Evolutionary conservation across 129 eudicot species (phyloP).

Genomic region (Artemisia annua): DNA sequence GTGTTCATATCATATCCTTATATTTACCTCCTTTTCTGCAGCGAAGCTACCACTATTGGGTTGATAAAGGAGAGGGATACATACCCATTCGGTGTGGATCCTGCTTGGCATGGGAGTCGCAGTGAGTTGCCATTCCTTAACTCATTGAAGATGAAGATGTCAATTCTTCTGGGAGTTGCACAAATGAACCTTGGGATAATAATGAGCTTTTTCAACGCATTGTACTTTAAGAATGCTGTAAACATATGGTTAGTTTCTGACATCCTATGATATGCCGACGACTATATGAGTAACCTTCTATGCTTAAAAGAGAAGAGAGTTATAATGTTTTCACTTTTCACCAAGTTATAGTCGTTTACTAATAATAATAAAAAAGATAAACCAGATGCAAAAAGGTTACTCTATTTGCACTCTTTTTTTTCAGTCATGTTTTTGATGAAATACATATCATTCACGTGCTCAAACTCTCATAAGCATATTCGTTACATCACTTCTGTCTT

Average conservation of each 20-base stretch:
- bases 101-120: constrained; percentile 91
- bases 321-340: neutral
- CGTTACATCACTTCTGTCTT: neutral
- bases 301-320: neutral
- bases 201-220: constrained; percentile 77
- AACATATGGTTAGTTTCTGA: constrained; percentile 59
- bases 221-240: constrained; percentile 58
- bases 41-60: constrained; percentile 84
- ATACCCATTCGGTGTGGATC: constrained; percentile 94
- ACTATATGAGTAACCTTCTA: neutral
- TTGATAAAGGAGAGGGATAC: constrained; percentile 82
- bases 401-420: no score
- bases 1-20: neutral
- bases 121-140: constrained; percentile 94
- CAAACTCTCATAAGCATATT: neutral
- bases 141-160: constrained; percentile 96
- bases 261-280: neutral
- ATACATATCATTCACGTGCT: neutral
- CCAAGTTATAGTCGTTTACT: neutral
- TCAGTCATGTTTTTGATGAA: neutral
- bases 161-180: constrained; percentile 92
- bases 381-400: no score
- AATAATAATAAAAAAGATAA: no score
- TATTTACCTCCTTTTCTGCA: constrained; percentile 33
- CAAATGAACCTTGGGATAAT: constrained; percentile 97